phyloP scores from a whole-genome alignment of 495 filamentous ascomycete genomes.

The Penicillium salamii region DNA sequence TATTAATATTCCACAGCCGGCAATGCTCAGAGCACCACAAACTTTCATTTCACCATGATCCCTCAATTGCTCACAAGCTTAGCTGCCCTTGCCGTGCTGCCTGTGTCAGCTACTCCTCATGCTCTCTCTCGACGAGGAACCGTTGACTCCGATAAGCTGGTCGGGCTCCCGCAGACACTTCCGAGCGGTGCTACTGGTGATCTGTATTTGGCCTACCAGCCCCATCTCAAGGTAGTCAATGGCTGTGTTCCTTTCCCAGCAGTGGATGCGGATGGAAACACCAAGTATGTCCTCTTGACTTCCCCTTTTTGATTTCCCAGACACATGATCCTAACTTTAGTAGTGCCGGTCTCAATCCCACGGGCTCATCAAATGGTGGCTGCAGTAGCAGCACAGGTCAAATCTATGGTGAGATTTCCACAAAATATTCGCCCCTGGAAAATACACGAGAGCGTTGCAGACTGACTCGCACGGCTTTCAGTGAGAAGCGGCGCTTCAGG shows the following conservation, averaged over 20 bases:
- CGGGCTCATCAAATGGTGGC: constrained; percentile 34
- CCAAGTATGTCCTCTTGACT: constrained; percentile 38
- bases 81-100: constrained; percentile 18
- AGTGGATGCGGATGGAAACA: constrained; percentile 48
- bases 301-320: neutral
- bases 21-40: neutral
- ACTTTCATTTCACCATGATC: constrained; percentile 3
- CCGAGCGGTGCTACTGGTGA: constrained; percentile 39
- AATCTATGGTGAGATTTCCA: constrained; percentile 31
- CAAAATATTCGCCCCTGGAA: neutral
- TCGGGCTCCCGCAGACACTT: constrained; percentile 46
- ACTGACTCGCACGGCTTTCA: neutral
- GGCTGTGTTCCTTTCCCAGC: constrained; percentile 57
- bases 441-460: neutral
- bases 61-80: neutral
- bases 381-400: constrained; percentile 49
- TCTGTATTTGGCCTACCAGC: constrained; percentile 49
- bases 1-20: neutral
- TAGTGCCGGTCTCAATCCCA: constrained; percentile 39
- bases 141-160: constrained; percentile 42
- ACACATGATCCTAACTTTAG: neutral
- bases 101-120: constrained; percentile 11
- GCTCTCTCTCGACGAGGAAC: constrained; percentile 26
- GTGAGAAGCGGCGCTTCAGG: constrained; percentile 30
- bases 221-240: constrained; percentile 46